Base-by-base conservation (phyloP, 1,139 yeast species). In the Protomyces pachydermus region DNA sequence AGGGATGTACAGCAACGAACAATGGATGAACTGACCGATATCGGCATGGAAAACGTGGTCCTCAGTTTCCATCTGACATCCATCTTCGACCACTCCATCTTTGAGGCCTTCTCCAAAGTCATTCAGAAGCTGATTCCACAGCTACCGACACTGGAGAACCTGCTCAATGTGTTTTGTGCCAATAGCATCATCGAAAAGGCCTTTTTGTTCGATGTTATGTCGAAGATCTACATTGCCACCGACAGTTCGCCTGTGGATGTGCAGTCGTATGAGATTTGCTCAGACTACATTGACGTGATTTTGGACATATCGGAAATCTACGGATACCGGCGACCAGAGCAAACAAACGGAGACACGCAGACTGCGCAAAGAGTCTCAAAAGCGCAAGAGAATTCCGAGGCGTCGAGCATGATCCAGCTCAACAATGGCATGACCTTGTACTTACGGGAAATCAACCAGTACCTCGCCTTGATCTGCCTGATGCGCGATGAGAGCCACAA, bases 171-270 rank as follows among this genome's bases (percentile, higher is more conserved):
- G 68, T 78, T 93, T 68, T 95, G 95, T 67, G 56, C 68, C 69
- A 95, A 91, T 72, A 87, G 93, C 10, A 88, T 88, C 45, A 87
- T 93, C 69, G 98, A 93, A 70, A 93, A 93, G 76, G 95, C 95
- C 45, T 93, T 91, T 71, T 75, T 93, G 66, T 91, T 95, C 72
- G 98, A 93, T 73, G 85, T 91, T 45, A 88, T 88, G 72, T 87
- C 96, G n/a, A 93, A 93, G 75, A 88, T 93, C 37, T 93, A 93
- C 73, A 91, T 93, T 55, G 97, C 98, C 2, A 93, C 98, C 0
- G 98, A 93, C 74, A 88, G 96, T 0, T 85, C 93, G 1, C 97
- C 98, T 0, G 97, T 91, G 38, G 98, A 93, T 75, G 88, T 91
- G 37, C 96, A 91, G 71, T 88, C 95, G 0, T 93, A 93, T 74